Evolutionary conservation across 2,329 filamentous ascomycete genomes (phyloP).

Genomic region (Neocucurbitaria cava): DNA sequence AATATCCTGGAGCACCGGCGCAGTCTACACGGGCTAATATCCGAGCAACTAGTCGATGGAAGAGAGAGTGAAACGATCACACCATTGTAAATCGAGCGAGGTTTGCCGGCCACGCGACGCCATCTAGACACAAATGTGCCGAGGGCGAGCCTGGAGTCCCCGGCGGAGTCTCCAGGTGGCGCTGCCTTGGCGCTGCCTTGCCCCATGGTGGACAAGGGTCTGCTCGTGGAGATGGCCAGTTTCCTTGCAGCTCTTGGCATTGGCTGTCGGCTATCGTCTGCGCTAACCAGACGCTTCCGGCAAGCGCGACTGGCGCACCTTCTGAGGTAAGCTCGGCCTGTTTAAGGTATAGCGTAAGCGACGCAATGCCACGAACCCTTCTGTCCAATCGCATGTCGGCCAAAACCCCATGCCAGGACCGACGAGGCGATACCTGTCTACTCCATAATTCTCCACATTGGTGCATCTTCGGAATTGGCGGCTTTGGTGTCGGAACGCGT

Average conservation of each 20-base stretch:
- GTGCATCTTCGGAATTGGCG: slow-evolving; percentile 21
- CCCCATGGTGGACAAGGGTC: neutral
- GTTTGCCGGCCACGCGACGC: slow-evolving; percentile 12
- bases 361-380: slow-evolving; percentile 6
- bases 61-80: slow-evolving; percentile 11
- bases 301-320: neutral
- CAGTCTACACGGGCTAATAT: slow-evolving; percentile 9
- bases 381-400: slow-evolving; percentile 15
- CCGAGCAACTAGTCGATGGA: slow-evolving; percentile 18
- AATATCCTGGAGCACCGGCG: slow-evolving; percentile 20
- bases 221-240: slow-evolving; percentile 10
- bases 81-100: slow-evolving; percentile 8
- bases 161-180: slow-evolving; percentile 25
- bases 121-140: slow-evolving; percentile 3
- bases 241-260: slow-evolving; percentile 3
- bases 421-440: slow-evolving; percentile 1
- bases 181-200: no score
- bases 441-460: slow-evolving; percentile 10
- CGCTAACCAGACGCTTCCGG: slow-evolving; percentile 6
- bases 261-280: slow-evolving; percentile 16
- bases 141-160: slow-evolving; percentile 21
- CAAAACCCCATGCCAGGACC: slow-evolving; percentile 6
- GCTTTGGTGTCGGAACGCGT: slow-evolving; percentile 26
- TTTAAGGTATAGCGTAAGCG: slow-evolving; percentile 9
- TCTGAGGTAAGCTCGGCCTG: neutral